Evolutionary conservation across 2,329 filamentous ascomycete genomes (phyloP).

Genomic region (Paraphoma chrysanthemicola): DNA sequence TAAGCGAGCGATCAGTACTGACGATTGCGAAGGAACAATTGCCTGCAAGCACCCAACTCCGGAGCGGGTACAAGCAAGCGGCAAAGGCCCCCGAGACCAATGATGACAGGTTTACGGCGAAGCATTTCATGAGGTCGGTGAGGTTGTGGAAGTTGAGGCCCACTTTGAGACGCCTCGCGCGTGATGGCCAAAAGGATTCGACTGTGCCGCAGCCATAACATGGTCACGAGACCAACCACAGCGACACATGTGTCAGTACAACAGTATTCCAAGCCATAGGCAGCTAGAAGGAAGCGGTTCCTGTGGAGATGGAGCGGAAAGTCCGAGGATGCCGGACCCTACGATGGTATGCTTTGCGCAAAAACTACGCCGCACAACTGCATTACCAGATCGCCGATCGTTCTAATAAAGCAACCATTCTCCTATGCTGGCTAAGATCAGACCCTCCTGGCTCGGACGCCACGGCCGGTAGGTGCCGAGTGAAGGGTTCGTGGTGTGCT

Average conservation of each 20-base stretch:
- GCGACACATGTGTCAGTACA: conserved; percentile 2
- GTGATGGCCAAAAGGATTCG: conserved; percentile 1
- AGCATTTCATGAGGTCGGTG: conserved; percentile 1
- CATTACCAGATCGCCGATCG: background rate
- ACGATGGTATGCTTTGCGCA: background rate
- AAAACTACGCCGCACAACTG: background rate
- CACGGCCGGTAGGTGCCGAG: background rate
- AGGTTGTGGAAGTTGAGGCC: background rate
- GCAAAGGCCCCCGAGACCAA: background rate
- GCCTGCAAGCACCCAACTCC: background rate
- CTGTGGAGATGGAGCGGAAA: background rate
- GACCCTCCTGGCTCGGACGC: background rate
- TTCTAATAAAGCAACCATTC: background rate
- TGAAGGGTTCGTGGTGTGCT: background rate
- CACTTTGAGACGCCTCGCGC: conserved; percentile 6
- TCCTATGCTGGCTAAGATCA: background rate
- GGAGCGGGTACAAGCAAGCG: background rate
- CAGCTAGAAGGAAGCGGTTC: background rate
- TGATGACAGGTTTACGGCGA: background rate
- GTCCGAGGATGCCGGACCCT: background rate
- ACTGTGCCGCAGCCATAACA: conserved; percentile 14
- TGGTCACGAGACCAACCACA: conserved; percentile 3
- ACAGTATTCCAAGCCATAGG: background rate
- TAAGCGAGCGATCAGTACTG: background rate
- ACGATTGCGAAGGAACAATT: background rate